These are phyloP conservation scores for Ogataea corticis DNA, from an alignment of 805 yeast genomes.

Conservation along the genomic window DNA sequence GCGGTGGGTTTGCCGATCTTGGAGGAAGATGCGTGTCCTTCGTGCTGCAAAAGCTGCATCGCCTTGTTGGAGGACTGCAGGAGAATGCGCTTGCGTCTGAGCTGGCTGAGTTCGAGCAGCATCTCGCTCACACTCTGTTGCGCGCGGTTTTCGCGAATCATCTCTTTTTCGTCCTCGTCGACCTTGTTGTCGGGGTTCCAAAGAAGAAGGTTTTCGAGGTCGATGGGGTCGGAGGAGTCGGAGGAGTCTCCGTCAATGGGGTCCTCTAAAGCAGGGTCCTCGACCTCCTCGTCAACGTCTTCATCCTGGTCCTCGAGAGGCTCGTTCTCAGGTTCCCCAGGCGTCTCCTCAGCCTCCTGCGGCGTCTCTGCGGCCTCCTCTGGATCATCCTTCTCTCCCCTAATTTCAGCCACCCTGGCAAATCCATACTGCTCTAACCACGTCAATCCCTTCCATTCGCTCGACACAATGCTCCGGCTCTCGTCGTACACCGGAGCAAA, in stretches of 20 bases:
- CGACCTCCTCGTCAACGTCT: slow-evolving; percentile 25
- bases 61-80: slow-evolving; percentile 1
- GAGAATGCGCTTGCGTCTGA: slow-evolving; percentile 47
- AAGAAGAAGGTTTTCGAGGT: slow-evolving; percentile 28
- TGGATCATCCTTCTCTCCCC: slow-evolving; percentile 6
- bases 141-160: slow-evolving; percentile 21
- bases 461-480: slow-evolving; percentile 52
- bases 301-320: slow-evolving; percentile 8
- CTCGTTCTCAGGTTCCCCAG: slow-evolving; percentile 5
- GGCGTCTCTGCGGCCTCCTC: background rate
- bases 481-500: slow-evolving; percentile 73
- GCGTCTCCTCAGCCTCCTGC: slow-evolving; percentile 2
- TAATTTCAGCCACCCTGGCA: slow-evolving; percentile 33
- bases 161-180: slow-evolving; percentile 26
- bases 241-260: slow-evolving; percentile 12
- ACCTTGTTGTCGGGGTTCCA: slow-evolving; percentile 31
- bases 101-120: slow-evolving; percentile 47
- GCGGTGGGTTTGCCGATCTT: slow-evolving; percentile 38
- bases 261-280: background rate
- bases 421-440: slow-evolving; percentile 59
- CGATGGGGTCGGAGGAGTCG: slow-evolving; percentile 27
- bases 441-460: slow-evolving; percentile 48
- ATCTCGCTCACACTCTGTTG: slow-evolving; percentile 44
- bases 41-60: slow-evolving; percentile 7
- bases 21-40: slow-evolving; percentile 1